Evolutionary conservation across 2,329 filamentous ascomycete genomes (phyloP).

Genomic region (Trichophyton benhamiae): DNA sequence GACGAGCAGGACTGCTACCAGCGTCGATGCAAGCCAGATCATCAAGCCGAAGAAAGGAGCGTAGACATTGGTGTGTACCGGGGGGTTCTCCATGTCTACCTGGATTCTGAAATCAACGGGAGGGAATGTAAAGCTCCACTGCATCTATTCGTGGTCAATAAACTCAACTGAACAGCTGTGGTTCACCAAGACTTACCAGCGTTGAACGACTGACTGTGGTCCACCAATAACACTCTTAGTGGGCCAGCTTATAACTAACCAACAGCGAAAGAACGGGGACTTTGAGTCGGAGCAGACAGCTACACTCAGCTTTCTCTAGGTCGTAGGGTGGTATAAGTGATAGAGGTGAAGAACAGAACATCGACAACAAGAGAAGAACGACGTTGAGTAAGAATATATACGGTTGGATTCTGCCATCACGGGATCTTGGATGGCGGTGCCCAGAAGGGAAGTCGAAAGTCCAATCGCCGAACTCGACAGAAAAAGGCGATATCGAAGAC

Average conservation of each 20-base stretch:
- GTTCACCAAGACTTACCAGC: background rate
- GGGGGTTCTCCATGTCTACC: background rate
- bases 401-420: background rate
- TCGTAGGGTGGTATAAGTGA: background rate
- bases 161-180: background rate
- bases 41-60: constrained; percentile 23
- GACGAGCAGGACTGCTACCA: constrained; percentile 34
- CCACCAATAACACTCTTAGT: too few species aligned
- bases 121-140: background rate
- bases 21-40: constrained; percentile 35
- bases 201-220: too few species aligned
- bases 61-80: background rate
- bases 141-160: background rate
- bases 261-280: background rate
- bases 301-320: background rate
- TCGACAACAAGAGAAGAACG: background rate
- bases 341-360: background rate
- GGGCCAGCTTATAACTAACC: background rate
- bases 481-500: background rate
- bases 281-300: background rate
- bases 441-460: background rate
- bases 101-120: background rate
- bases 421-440: background rate
- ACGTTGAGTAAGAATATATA: background rate
- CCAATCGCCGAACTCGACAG: background rate